Percentiles rank a stretch among this genome's conserved stretches.
phyloP scores from a whole-genome alignment of 768 basidiomycete genomes.

The Erythrobasidium yunnanense region DNA sequence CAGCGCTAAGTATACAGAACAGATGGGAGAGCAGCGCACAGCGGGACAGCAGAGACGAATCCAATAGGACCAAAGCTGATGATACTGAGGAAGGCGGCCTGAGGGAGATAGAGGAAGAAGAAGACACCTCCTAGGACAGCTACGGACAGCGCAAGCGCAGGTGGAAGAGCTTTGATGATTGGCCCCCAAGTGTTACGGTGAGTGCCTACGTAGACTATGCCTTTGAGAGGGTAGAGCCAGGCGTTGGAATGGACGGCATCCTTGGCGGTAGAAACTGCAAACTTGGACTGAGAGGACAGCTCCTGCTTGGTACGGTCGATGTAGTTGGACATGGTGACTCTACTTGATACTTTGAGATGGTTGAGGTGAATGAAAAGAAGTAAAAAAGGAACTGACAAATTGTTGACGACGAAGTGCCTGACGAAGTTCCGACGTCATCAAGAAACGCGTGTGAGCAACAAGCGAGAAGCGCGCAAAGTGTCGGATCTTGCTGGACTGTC shows the following conservation, averaged over 20 bases:
- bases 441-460: no score
- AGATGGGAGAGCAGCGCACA: not conserved
- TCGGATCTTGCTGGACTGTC: not conserved
- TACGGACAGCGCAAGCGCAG: constrained; percentile 14
- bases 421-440: not conserved
- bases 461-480: not conserved
- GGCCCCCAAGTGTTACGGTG: constrained; percentile 16
- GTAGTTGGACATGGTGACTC: constrained; percentile 20
- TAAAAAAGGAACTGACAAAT: not conserved
- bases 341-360: not conserved
- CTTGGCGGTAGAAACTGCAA: constrained; percentile 3
- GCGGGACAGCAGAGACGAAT: not conserved
- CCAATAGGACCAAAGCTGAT: constrained; percentile 21
- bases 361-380: not conserved
- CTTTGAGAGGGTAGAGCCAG: constrained; percentile 17
- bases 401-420: not conserved
- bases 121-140: constrained; percentile 16
- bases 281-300: constrained; percentile 6
- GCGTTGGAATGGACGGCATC: constrained; percentile 15
- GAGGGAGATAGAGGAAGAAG: constrained; percentile 18
- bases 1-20: not conserved
- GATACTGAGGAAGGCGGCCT: constrained; percentile 23
- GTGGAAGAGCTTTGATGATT: constrained; percentile 17
- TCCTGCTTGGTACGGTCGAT: constrained; percentile 6
- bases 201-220: constrained; percentile 1